These are phyloP conservation scores for Lasiosphaeria ovina DNA, from an alignment of 495 filamentous ascomycete species.

Conservation along the genomic window DNA sequence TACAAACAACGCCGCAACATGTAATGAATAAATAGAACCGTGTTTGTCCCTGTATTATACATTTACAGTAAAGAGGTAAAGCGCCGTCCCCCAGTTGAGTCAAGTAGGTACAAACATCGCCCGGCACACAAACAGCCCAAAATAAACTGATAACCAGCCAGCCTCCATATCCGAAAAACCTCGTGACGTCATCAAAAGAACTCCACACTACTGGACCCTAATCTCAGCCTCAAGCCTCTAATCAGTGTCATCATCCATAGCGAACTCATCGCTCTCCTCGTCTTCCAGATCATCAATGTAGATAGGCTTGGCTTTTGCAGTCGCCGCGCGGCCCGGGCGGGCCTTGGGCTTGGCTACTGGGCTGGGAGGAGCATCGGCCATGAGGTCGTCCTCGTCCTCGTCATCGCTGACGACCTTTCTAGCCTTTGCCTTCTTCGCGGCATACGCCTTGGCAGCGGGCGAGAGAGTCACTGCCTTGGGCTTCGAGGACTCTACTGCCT, in stretches of 20 bases:
- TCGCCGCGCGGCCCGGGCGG: constrained; percentile 48
- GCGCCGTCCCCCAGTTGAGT: no score
- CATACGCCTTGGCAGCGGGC: constrained; percentile 80
- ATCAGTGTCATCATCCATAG: constrained; percentile 23
- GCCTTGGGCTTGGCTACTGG: constrained; percentile 41
- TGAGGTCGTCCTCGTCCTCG: constrained; percentile 42
- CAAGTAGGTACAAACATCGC: no score
- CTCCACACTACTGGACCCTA: no score
- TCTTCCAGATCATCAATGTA: constrained; percentile 41
- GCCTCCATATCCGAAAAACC: no score
- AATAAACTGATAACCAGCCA: no score
- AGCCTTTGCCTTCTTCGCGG: constrained; percentile 63
- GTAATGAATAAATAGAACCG: no score
- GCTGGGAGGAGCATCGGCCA: constrained; percentile 40
- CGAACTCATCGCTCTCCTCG: constrained; percentile 23
- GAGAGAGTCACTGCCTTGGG: constrained; percentile 55
- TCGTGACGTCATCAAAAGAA: no score
- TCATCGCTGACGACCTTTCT: constrained; percentile 43
- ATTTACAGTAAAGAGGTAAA: no score
- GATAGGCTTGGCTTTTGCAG: constrained; percentile 39
- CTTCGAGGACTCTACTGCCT: constrained; percentile 16
- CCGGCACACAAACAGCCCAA: no score
- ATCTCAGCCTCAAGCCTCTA: background rate
- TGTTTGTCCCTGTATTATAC: no score
- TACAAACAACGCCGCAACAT: no score